These are phyloP conservation scores for Pyropia haitanensis DNA, from an alignment of 23 red algal species.

Conservation along the genomic window DNA sequence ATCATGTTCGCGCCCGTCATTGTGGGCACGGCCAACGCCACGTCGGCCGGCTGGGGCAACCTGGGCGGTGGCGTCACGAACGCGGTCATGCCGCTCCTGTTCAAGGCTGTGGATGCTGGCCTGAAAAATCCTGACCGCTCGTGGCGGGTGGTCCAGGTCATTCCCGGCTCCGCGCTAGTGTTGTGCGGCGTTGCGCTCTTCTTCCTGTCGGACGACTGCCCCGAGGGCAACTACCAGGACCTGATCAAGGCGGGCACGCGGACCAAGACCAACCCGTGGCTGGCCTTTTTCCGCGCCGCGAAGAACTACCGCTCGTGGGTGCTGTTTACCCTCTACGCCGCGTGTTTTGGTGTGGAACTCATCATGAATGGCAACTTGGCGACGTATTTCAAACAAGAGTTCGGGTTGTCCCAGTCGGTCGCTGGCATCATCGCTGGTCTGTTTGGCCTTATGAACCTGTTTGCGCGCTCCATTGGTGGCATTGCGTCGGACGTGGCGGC, in stretches of 20 bases:
- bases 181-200: conserved; percentile 40
- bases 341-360: conserved; percentile 83
- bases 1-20: conserved; percentile 79
- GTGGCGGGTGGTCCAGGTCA: conserved; percentile 70
- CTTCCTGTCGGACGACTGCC: conserved; percentile 87
- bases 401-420: conserved; percentile 13
- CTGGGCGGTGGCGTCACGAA: conserved; percentile 87
- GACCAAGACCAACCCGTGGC: conserved; percentile 49
- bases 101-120: conserved; percentile 33
- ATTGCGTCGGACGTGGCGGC: conserved; percentile 54
- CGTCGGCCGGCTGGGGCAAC: conserved; percentile 91
- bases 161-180: conserved; percentile 39
- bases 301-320: conserved; percentile 66
- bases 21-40: conserved; percentile 79
- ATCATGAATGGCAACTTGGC: conserved; percentile 75
- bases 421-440: conserved; percentile 78
- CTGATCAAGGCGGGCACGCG: conserved; percentile 28
- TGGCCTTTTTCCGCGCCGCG: conserved; percentile 40
- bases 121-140: conserved; percentile 26
- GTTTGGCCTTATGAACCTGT: conserved; percentile 92
- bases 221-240: conserved; percentile 64
- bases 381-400: conserved; percentile 53
- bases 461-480: conserved; percentile 84
- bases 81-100: conserved; percentile 82
- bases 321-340: conserved; percentile 70